Base-by-base conservation (phyloP, 1,139 yeast genomes). In the Eremothecium coryli region DNA sequence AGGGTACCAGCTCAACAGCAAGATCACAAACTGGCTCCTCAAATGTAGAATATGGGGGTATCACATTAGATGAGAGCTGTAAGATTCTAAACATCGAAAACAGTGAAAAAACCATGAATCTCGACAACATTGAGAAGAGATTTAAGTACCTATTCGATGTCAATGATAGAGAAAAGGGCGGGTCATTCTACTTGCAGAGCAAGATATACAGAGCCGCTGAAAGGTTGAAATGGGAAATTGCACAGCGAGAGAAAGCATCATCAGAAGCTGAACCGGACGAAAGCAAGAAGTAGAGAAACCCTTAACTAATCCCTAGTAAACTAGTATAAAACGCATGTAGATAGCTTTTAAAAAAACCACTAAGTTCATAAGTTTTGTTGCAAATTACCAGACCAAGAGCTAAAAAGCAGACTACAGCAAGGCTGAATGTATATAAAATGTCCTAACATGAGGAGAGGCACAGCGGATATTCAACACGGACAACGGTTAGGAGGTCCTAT, bases 151-250 rank as follows among this genome's bases (percentile, higher is more conserved):
- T 90, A 47, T 90, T 88, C 50, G 85, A 81, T 30, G 82, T 85
- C 42, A 90, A 90, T 62, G 75, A 93, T 26, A 85, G 85, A 58
- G 96, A 86, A 40, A 85, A 88, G 60, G 95, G 95, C 11, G 95
- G 94, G 33, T 81, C 94, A 29, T 88, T 90, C 56, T 90, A 88
- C 54, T 59, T 90, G 35, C 98, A 90, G 58, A 78, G 93, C 38
- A 90, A 90, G 62, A 90, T 90, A 23, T 86, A 75, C 58, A 74
- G 95, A 57, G 85, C 90, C n/a, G 70, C 74, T 62, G 82, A 76
- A 51, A 60, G 84, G 39, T 54, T 76, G 37, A 71, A 71, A 45
- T 64, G 65, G 45, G 84, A 76, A 46, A 69, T 65, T 29, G 54
- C 64, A 18, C 60, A 62, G 32, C 59, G 55, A 37, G 57, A 60